These are phyloP conservation scores for Pholiota molesta DNA, from an alignment of 768 basidiomycete genomes.

Conservation along the genomic window DNA sequence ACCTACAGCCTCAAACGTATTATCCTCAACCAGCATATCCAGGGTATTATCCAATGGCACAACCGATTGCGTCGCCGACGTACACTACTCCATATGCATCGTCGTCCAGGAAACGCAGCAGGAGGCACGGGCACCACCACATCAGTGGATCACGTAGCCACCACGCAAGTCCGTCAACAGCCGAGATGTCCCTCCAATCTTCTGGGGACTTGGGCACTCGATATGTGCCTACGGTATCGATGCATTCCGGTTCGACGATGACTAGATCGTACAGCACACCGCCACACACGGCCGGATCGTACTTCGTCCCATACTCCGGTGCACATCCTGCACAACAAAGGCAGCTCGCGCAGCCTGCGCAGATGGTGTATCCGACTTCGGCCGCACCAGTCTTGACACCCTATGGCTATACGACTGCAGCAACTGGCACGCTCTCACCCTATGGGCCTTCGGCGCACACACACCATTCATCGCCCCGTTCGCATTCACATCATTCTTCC, in stretches of 20 bases:
- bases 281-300: background rate
- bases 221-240: constrained; percentile 4
- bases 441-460: background rate
- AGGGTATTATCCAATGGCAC: background rate
- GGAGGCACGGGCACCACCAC: constrained; percentile 7
- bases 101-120: constrained; percentile 4
- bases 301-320: background rate
- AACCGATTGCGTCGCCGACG: background rate
- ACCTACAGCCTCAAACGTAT: background rate
- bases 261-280: constrained; percentile 3
- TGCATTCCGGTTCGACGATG: background rate
- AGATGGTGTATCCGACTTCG: background rate
- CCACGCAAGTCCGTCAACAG: constrained; percentile 5
- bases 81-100: background rate
- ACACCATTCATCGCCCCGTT: background rate
- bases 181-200: background rate
- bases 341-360: background rate
- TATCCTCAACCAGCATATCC: background rate
- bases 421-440: background rate
- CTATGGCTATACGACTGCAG: background rate
- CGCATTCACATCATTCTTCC: constrained; percentile 1
- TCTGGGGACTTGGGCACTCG: background rate
- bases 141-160: constrained; percentile 8
- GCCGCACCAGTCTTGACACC: background rate
- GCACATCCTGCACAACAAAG: constrained; percentile 1